These are phyloP conservation scores for Penicillium herquei DNA, from an alignment of 495 filamentous ascomycete species.

Conservation along the genomic window DNA sequence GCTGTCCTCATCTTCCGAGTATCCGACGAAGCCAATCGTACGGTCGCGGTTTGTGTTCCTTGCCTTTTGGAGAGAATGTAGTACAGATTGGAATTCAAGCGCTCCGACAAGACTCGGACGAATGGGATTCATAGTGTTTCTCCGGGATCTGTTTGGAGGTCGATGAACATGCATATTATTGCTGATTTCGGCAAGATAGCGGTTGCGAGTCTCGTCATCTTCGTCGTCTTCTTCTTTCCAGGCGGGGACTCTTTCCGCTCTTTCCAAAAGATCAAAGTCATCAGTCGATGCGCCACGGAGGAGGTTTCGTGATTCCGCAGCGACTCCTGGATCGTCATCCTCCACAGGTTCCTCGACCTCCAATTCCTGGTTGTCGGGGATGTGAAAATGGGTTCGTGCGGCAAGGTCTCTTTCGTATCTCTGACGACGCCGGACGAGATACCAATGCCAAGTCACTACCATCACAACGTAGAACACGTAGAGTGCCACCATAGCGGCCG, in stretches of 20 bases:
- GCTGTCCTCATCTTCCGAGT: conserved; percentile 63
- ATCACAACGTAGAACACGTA: conserved; percentile 88
- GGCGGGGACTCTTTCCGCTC: conserved; percentile 43
- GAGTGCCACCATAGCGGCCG: conserved; percentile 82
- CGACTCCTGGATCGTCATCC: conserved; percentile 66
- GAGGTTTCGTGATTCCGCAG: conserved; percentile 51
- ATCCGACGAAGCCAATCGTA: conserved; percentile 66
- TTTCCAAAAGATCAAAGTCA: conserved; percentile 74
- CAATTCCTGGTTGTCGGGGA: conserved; percentile 65
- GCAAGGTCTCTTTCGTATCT: conserved; percentile 62
- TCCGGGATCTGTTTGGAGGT: conserved; percentile 59
- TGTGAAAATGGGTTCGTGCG: conserved; percentile 70
- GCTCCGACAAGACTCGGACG: conserved; percentile 91
- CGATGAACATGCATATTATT: conserved; percentile 90
- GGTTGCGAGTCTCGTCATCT: conserved; percentile 68
- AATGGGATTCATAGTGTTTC: conserved; percentile 77
- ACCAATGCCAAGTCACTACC: conserved; percentile 93
- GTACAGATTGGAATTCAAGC: conserved; percentile 87
- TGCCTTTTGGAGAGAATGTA: conserved; percentile 76
- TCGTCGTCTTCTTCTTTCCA: conserved; percentile 55
- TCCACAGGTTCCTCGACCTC: conserved; percentile 68
- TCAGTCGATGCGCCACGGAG: conserved; percentile 52
- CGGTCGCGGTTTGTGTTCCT: conserved; percentile 64
- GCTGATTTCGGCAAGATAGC: conserved; percentile 77
- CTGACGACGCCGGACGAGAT: conserved; percentile 58